Conservation (phyloP, 495 filamentous ascomycete genomes). For the Parathielavia appendiculata region DNA sequence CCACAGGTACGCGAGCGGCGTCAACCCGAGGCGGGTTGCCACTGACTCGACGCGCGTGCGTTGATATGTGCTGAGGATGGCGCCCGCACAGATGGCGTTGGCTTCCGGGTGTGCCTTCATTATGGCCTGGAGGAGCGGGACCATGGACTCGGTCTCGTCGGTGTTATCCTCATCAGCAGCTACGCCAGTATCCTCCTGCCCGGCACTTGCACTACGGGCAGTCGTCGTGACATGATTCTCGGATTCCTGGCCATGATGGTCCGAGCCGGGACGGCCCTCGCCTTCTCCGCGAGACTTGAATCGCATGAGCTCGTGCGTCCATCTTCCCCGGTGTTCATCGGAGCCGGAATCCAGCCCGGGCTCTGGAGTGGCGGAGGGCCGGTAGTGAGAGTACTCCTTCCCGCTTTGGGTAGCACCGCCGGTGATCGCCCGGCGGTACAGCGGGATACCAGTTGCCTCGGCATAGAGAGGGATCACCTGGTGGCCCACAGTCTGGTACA, state of each 20-base stretch:
- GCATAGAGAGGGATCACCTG: constrained; percentile 80
- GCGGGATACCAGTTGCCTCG: constrained; percentile 65
- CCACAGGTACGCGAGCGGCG: constrained; percentile 84
- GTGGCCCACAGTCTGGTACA: constrained; percentile 98
- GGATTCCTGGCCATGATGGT: not conserved
- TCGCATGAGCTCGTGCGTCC: not conserved
- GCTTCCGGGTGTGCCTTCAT: constrained; percentile 62
- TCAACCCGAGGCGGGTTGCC: constrained; percentile 66
- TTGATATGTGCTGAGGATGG: constrained; percentile 92
- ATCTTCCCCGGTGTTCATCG: not conserved
- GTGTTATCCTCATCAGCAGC: not conserved
- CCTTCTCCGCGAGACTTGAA: not conserved
- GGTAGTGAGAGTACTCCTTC: constrained; percentile 51
- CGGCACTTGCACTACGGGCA: constrained; percentile 2
- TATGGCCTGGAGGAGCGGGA: constrained; percentile 64
- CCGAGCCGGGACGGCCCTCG: not conserved
- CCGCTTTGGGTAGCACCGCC: constrained; percentile 61
- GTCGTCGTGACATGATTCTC: constrained; percentile 10
- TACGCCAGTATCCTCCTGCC: not conserved
- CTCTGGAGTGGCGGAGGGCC: constrained; percentile 3
- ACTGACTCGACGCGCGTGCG: constrained; percentile 90
- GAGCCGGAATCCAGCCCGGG: not conserved
- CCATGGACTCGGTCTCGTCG: constrained; percentile 86
- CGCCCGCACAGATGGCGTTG: constrained; percentile 82
- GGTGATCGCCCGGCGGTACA: constrained; percentile 69